A percentile compares a stretch with the other conserved stretches of the same genome.
Conservation (phyloP, 2,329 filamentous ascomycete species). For the Exophiala sp. region DNA sequence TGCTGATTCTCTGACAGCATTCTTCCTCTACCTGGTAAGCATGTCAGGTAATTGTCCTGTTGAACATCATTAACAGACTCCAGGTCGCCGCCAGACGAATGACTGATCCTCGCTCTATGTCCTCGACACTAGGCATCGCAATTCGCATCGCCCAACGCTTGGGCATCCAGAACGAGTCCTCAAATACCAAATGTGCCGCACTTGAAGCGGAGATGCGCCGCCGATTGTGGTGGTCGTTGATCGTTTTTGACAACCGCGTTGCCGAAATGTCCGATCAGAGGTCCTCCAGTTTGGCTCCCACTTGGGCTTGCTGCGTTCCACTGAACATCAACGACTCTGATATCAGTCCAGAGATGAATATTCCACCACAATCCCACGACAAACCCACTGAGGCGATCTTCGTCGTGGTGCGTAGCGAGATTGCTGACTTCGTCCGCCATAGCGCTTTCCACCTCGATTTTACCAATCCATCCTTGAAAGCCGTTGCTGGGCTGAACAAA, state of each 20-base stretch:
- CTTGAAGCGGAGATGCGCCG: slow-evolving; percentile 68
- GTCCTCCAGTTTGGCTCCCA: slow-evolving; percentile 36
- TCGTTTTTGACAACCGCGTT: slow-evolving; percentile 65
- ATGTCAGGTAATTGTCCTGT: not conserved
- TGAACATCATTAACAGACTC: slow-evolving; percentile 29
- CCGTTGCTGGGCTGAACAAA: slow-evolving; percentile 29
- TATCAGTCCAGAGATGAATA: slow-evolving; percentile 39
- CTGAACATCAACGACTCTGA: slow-evolving; percentile 44
- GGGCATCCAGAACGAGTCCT: slow-evolving; percentile 64
- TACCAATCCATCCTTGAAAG: slow-evolving; percentile 39
- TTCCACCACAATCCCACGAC: slow-evolving; percentile 30
- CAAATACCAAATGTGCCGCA: slow-evolving; percentile 42
- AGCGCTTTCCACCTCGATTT: slow-evolving; percentile 46
- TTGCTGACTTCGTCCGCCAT: slow-evolving; percentile 41
- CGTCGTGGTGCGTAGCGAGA: slow-evolving; percentile 41
- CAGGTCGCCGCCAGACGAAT: slow-evolving; percentile 57
- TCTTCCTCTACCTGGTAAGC: slow-evolving; percentile 54
- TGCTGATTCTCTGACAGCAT: slow-evolving; percentile 48
- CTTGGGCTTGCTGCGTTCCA: slow-evolving; percentile 44
- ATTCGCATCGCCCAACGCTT: slow-evolving; percentile 66
- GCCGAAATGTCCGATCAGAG: slow-evolving; percentile 61
- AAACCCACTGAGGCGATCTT: slow-evolving; percentile 43
- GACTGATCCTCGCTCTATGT: slow-evolving; percentile 59
- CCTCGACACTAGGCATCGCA: slow-evolving; percentile 62
- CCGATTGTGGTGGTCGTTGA: slow-evolving; percentile 69